phyloP scores from a whole-genome alignment of 2,329 filamentous ascomycete genomes.

The Gnomoniopsis smithogilvyi region DNA sequence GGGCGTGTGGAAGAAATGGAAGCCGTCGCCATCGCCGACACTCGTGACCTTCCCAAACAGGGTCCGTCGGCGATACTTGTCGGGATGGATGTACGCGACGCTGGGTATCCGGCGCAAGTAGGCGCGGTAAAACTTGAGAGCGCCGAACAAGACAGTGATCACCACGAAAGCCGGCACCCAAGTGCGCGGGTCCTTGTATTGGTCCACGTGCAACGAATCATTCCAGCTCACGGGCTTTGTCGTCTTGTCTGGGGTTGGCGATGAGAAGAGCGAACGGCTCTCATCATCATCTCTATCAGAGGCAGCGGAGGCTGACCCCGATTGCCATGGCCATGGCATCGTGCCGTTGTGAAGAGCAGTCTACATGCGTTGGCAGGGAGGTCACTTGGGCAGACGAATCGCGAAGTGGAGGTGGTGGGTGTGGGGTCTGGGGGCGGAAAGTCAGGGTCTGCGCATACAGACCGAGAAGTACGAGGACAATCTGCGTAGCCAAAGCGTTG shows the following conservation, averaged over 20 bases:
- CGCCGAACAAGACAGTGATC: conserved; percentile 51
- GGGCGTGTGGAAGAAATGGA: conserved; percentile 90
- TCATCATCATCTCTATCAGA: neutral
- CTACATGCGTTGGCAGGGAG: neutral
- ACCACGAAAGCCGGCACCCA: conserved; percentile 52
- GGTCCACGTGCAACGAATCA: conserved; percentile 40
- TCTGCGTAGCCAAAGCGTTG: neutral
- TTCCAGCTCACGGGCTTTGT: conserved; percentile 35
- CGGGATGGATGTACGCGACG: conserved; percentile 69
- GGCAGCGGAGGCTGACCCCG: conserved; percentile 8
- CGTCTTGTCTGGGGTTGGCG: conserved; percentile 16
- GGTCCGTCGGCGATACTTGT: conserved; percentile 70
- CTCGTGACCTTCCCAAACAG: conserved; percentile 85
- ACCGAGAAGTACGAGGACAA: neutral
- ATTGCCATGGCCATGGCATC: conserved; percentile 19
- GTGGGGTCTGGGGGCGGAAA: conserved; percentile 3
- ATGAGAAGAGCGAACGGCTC: neutral
- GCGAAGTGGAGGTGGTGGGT: neutral
- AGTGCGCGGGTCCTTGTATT: conserved; percentile 52
- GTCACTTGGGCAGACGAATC: neutral
- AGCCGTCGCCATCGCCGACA: conserved; percentile 95
- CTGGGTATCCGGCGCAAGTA: conserved; percentile 84
- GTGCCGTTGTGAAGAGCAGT: conserved; percentile 6
- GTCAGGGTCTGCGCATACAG: neutral
- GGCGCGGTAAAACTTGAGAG: conserved; percentile 62